Conservation (phyloP, 2,329 filamentous ascomycete genomes). For the Colletotrichum sp. region DNA sequence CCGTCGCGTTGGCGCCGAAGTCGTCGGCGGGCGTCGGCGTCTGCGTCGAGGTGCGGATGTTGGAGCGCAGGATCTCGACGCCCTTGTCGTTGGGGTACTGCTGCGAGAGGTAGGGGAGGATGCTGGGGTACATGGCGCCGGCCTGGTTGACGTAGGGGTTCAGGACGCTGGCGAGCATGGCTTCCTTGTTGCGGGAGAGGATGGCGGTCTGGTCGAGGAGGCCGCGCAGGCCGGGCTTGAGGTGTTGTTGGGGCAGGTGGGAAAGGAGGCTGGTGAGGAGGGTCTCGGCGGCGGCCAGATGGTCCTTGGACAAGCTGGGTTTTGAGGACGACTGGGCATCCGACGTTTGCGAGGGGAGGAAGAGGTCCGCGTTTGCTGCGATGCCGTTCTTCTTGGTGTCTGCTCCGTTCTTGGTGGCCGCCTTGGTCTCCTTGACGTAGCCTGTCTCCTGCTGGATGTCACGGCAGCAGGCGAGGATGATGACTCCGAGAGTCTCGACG, state of each 20-base stretch:
- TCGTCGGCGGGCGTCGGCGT: neutral
- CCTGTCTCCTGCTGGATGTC: slow-evolving; percentile 69
- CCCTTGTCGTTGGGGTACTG: slow-evolving; percentile 66
- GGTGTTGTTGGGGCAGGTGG: slow-evolving; percentile 66
- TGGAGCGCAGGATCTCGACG: slow-evolving; percentile 74
- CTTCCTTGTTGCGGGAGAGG: slow-evolving; percentile 69
- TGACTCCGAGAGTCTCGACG: slow-evolving; percentile 64
- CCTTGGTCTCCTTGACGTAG: slow-evolving; percentile 47
- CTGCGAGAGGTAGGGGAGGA: slow-evolving; percentile 79
- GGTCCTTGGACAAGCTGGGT: slow-evolving; percentile 44
- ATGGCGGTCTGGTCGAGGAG: slow-evolving; percentile 85
- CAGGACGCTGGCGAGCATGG: slow-evolving; percentile 82
- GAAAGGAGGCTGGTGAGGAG: slow-evolving; percentile 70
- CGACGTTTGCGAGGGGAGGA: slow-evolving; percentile 56
- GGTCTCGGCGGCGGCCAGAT: slow-evolving; percentile 60
- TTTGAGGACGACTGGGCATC: slow-evolving; percentile 39
- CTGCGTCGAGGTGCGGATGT: slow-evolving; percentile 49
- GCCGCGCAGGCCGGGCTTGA: slow-evolving; percentile 75
- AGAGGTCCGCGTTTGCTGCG: slow-evolving; percentile 73
- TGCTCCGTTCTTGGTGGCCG: slow-evolving; percentile 27
- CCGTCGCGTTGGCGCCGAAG: slow-evolving; percentile 3
- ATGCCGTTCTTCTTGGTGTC: slow-evolving; percentile 44
- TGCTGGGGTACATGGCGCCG: slow-evolving; percentile 71
- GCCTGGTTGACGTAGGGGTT: slow-evolving; percentile 74
- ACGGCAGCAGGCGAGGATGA: slow-evolving; percentile 74